Evolutionary conservation across 2,329 filamentous ascomycete species (phyloP).

Genomic region (Trichoderma sp.): DNA sequence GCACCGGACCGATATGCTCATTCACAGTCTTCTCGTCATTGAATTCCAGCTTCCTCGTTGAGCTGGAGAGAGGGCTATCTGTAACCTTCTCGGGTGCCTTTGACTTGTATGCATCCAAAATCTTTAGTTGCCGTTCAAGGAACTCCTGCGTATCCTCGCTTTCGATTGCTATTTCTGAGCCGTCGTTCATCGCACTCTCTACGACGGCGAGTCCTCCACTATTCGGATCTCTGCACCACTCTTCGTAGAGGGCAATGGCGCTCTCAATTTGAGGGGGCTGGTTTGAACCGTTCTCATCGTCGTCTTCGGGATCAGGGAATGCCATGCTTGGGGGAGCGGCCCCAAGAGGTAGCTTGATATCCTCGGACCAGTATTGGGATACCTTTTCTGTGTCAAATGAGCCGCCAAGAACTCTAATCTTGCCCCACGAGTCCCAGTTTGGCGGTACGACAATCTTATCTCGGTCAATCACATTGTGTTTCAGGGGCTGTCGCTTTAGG

Average conservation of each 20-base stretch:
- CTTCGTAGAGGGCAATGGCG: slow-evolving; percentile 75
- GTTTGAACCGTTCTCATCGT: slow-evolving; percentile 16
- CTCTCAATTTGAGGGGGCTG: slow-evolving; percentile 49
- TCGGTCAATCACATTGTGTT: slow-evolving; percentile 89
- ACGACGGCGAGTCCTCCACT: slow-evolving; percentile 56
- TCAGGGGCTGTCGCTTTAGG: slow-evolving; percentile 75
- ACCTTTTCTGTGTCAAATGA: slow-evolving; percentile 89
- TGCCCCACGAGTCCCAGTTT: slow-evolving; percentile 99
- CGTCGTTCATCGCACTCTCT: slow-evolving; percentile 46
- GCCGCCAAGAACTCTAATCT: slow-evolving; percentile 89
- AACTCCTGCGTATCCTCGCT: slow-evolving; percentile 74
- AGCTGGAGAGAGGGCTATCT: slow-evolving; percentile 34
- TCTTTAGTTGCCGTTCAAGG: slow-evolving; percentile 72
- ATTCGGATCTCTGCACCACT: slow-evolving; percentile 76
- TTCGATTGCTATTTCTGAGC: slow-evolving; percentile 41
- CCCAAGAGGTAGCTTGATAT: slow-evolving; percentile 64
- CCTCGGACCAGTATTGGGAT: slow-evolving; percentile 82
- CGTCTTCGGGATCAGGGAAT: slow-evolving; percentile 33
- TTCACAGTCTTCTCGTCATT: slow-evolving; percentile 57
- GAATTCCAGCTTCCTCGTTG: slow-evolving; percentile 39
- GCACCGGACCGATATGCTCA: slow-evolving; percentile 89
- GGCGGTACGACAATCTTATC: slow-evolving; percentile 93
- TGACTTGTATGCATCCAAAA: slow-evolving; percentile 68
- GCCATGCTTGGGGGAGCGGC: slow-evolving; percentile 37
- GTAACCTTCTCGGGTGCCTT: slow-evolving; percentile 54